Evolutionary conservation across 116 monocot genomes (phyloP).

Genomic region (Phalaenopsis hybrid): DNA sequence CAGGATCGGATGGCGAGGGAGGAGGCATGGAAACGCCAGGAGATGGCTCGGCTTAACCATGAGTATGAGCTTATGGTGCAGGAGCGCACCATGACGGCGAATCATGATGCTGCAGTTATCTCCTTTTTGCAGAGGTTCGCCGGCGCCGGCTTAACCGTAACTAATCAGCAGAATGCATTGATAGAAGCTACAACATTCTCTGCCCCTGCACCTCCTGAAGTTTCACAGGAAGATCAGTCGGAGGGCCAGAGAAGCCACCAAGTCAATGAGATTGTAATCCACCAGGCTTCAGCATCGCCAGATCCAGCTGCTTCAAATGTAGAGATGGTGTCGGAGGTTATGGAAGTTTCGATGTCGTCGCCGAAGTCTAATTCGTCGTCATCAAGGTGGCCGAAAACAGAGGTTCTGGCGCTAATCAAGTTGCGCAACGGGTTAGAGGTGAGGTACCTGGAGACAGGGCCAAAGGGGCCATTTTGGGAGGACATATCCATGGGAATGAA

Average conservation of each 20-base stretch:
- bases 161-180: conserved; percentile 9
- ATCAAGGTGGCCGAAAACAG: conserved; percentile 30
- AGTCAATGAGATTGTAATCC: conserved; percentile 3
- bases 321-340: not conserved
- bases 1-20: conserved; percentile 59
- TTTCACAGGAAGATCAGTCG: conserved; percentile 1
- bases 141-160: conserved; percentile 13
- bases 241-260: not conserved
- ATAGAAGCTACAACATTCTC: not conserved
- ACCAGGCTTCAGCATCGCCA: not conserved
- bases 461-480: conserved; percentile 39
- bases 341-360: not conserved
- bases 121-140: conserved; percentile 59
- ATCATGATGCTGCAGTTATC: conserved; percentile 58
- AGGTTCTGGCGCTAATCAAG: conserved; percentile 27
- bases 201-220: not conserved
- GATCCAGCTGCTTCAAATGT: not conserved
- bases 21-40: conserved; percentile 82
- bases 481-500: conserved; percentile 29
- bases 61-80: conserved; percentile 56
- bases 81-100: conserved; percentile 56
- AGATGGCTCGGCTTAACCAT: conserved; percentile 48
- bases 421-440: conserved; percentile 23
- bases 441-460: conserved; percentile 29
- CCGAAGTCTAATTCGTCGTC: not conserved